Evolutionary conservation across 768 basidiomycete species (phyloP), one percentile per base, ranked within the genome.

Genomic region (Hypholoma sublateritium): DNA sequence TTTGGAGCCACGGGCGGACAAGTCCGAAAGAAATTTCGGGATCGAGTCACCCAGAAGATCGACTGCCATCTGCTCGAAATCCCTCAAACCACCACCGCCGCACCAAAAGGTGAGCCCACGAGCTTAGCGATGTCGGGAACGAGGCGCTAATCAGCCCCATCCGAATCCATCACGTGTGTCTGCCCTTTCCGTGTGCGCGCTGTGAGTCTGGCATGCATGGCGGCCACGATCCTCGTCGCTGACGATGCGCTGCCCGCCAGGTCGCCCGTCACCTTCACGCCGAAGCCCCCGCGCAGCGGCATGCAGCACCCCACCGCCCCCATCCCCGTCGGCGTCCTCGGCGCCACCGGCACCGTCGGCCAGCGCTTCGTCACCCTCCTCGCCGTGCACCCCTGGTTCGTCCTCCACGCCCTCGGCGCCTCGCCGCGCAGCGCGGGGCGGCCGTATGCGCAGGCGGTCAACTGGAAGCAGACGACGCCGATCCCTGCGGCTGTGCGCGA

Each of bases 291-390:
- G 17, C 63, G 71, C 42, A 69, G 71, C n/a, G 70, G 58, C 58
- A 77, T 77, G 65, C 62, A 68, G 48, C 63, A 63, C 16, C 65
- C 68, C 4, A 54, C 60, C 0, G 25, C 45, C 9, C 63, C 66
- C 8, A 70, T 74, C 60, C 66, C 70, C 56, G 90, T 95, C 57
- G 93, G 91, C 58, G 76, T 95, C 46, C 78, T 95, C 8, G 93
- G 93, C 32, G 93, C 93, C 1, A 95, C 93, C 0, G 93, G 96
- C 56, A 97, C 93, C 46, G 96, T 98, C 48, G 95, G 96, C 21
- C 96, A 98, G 73, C 84, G 95, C 39, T 99, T 98, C 72, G 90
- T 98, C 71, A 80, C 85, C 49, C 85, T 98, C 47, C 88, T 99
- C 47, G 79, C 92, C 4, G 69, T 76, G 6, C 97, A 99, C 69